Percentiles rank a stretch among this genome's conserved stretches.
These are phyloP conservation scores for Penicillium macrosclerotiorum DNA, from an alignment of 495 filamentous ascomycete genomes.

Conservation along the genomic window DNA sequence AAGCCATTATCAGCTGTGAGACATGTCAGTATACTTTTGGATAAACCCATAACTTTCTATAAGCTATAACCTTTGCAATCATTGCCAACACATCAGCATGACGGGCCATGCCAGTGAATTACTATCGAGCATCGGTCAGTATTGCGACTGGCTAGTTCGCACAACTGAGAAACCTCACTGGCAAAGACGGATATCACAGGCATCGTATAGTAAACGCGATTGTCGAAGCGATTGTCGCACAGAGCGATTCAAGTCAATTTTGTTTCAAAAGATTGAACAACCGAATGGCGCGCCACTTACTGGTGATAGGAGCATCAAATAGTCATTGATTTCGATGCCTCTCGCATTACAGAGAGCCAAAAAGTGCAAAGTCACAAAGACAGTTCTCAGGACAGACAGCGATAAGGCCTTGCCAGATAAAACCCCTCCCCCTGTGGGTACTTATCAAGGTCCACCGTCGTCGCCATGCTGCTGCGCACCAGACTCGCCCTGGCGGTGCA, in stretches of 20 bases:
- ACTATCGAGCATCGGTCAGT: constrained; percentile 1
- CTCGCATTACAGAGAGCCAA: constrained; percentile 8
- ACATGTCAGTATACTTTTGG: neutral
- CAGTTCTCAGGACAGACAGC: constrained; percentile 10
- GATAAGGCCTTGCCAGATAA: constrained; percentile 7
- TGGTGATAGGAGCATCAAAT: constrained; percentile 9
- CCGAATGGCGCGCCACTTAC: neutral
- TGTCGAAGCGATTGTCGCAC: too few species aligned
- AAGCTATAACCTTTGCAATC: constrained; percentile 12
- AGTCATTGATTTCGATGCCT: constrained; percentile 8
- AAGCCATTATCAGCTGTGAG: constrained; percentile 10
- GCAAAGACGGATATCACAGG: too few species aligned
- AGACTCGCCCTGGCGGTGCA: too few species aligned
- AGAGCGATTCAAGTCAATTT: too few species aligned
- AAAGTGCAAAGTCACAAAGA: constrained; percentile 14
- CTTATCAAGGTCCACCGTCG: neutral
- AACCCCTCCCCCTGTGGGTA: constrained; percentile 7
- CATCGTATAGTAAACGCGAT: too few species aligned
- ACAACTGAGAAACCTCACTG: neutral
- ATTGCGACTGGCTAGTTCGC: too few species aligned
- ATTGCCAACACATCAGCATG: constrained; percentile 6
- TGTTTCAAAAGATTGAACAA: neutral
- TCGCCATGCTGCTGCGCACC: neutral
- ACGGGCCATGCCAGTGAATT: constrained; percentile 15
- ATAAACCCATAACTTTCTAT: too few species aligned